Evolutionary conservation across 1,284 basidiomycete genomes (phyloP).

Genomic region (Naganishia albida): DNA sequence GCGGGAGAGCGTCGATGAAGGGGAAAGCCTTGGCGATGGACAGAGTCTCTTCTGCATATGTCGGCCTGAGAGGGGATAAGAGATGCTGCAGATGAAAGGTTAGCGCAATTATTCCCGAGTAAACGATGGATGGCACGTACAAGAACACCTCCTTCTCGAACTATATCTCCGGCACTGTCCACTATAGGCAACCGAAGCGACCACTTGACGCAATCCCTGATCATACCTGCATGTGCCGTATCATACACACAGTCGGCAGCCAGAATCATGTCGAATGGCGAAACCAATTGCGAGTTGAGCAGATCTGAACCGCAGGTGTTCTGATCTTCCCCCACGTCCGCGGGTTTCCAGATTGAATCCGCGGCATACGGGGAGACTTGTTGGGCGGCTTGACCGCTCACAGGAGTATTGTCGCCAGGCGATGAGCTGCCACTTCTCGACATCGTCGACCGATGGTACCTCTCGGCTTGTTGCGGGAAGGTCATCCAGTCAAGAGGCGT

Average conservation of each 20-base stretch:
- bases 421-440: neutral
- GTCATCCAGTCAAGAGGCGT: conserved; percentile 69
- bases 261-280: conserved; percentile 51
- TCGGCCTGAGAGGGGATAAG: conserved; percentile 51
- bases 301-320: neutral
- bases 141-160: conserved; percentile 47
- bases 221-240: conserved; percentile 49
- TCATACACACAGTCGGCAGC: conserved; percentile 54
- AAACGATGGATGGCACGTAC: conserved; percentile 38
- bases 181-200: conserved; percentile 44
- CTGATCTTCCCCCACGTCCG: neutral
- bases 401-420: neutral
- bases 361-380: conserved; percentile 9
- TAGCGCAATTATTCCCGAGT: neutral
- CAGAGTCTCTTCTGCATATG: conserved; percentile 52
- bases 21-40: conserved; percentile 50
- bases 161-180: conserved; percentile 7
- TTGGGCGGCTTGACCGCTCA: neutral
- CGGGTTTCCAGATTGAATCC: conserved; percentile 20
- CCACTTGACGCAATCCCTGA: conserved; percentile 49
- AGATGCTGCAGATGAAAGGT: conserved; percentile 44
- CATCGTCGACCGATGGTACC: neutral
- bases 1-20: conserved; percentile 39
- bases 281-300: neutral
- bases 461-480: conserved; percentile 49